Evolutionary conservation across 2,329 filamentous ascomycete genomes (phyloP).

Genomic region (Zarea fungicola): DNA sequence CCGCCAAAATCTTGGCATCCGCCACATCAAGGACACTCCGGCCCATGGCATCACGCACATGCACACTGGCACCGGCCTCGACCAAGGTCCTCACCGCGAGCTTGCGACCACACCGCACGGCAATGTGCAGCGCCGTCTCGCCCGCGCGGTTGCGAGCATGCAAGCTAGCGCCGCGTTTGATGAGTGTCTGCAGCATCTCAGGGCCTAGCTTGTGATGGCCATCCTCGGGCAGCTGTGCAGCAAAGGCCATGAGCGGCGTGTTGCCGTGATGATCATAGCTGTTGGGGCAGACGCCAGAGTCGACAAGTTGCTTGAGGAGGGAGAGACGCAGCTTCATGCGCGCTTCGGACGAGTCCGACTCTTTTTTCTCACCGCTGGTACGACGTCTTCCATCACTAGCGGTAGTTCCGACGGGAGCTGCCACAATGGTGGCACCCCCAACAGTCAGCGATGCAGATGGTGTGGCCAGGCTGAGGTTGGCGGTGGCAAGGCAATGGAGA

Average conservation of each 20-base stretch:
- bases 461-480: constrained; percentile 38
- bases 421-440: not conserved
- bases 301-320: constrained; percentile 27
- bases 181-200: constrained; percentile 38
- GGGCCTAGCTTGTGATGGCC: constrained; percentile 45
- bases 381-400: not conserved
- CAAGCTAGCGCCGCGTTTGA: constrained; percentile 38
- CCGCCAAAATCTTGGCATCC: constrained; percentile 32
- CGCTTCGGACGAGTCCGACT: constrained; percentile 29
- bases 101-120: constrained; percentile 48
- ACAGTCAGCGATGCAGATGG: constrained; percentile 18
- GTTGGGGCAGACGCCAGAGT: constrained; percentile 41
- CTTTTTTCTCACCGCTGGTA: not conserved
- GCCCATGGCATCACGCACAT: constrained; percentile 40
- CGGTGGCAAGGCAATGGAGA: constrained; percentile 53
- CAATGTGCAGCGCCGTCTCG: constrained; percentile 51
- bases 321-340: constrained; percentile 24
- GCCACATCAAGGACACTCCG: constrained; percentile 41
- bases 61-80: constrained; percentile 42
- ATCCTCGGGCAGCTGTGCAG: constrained; percentile 43
- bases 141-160: constrained; percentile 48
- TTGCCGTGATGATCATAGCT: constrained; percentile 48
- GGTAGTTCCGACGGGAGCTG: not conserved
- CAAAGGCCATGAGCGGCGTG: constrained; percentile 53
- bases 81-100: constrained; percentile 44